Conservation (phyloP, 805 yeast species). For the Nakazawaea ambrosiae region DNA sequence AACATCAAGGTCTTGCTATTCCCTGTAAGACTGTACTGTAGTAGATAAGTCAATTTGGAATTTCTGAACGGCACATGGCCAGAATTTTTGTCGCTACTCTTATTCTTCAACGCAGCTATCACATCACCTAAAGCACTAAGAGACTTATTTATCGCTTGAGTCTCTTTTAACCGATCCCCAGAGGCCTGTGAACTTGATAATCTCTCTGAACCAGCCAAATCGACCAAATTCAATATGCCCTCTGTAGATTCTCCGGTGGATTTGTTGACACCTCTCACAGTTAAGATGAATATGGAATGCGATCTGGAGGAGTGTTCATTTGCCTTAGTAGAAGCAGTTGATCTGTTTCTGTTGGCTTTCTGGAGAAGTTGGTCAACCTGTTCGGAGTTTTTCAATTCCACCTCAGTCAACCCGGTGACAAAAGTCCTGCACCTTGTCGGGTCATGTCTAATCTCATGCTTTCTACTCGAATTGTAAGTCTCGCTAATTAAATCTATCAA, state of each 20-base stretch:
- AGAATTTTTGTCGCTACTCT: constrained; percentile 27
- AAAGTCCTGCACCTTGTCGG: constrained; percentile 43
- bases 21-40: constrained; percentile 81
- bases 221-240: constrained; percentile 76
- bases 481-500: constrained; percentile 58
- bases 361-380: constrained; percentile 45
- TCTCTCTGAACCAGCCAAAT: constrained; percentile 93
- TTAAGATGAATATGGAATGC: constrained; percentile 71
- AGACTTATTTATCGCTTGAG: constrained; percentile 84
- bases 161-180: constrained; percentile 79
- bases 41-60: constrained; percentile 71
- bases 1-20: constrained; percentile 88
- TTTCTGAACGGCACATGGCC: constrained; percentile 61
- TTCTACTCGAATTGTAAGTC: constrained; percentile 21
- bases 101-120: constrained; percentile 58
- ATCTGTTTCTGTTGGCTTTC: constrained; percentile 53
- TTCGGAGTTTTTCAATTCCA: constrained; percentile 33
- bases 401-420: constrained; percentile 51
- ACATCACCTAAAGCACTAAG: constrained; percentile 88
- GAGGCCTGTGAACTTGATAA: constrained; percentile 64
- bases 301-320: constrained; percentile 89
- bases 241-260: constrained; percentile 37
- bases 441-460: constrained; percentile 71
- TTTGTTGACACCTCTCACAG: constrained; percentile 46
- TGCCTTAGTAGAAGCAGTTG: constrained; percentile 75